Base-by-base conservation (phyloP, 371 early-diverging fungal species). In the Dentiscutata heterogama region DNA sequence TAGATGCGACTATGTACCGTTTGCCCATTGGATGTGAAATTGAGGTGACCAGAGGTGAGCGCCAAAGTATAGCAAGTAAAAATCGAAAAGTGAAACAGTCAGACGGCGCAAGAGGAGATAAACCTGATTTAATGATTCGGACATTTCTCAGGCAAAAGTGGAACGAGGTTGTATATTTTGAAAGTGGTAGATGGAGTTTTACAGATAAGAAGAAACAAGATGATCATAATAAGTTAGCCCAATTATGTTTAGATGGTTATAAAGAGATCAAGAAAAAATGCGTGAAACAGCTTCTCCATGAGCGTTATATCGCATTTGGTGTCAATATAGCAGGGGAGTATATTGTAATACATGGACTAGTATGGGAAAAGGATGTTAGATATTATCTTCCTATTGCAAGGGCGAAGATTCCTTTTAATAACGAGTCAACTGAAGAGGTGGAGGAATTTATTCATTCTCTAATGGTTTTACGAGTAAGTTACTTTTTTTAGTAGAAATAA, bases 111-210 rank as follows among this genome's bases (percentile, higher is more conserved):
- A 78, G 65, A 50, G 78, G 78, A 2, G 22, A 78, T 64, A 78
- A 22, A n/a, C 65, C 78, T 42, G 68, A 67, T 67, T n/a, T 67
- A 20, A 67, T 67, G 64, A 42, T 67, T 31, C 6, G 42, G 18
- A 42, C 39, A 67, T 67, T 39, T 39, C n/a, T 67, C 39, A 13
- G 68, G 13, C 31, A 67, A 20, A 68, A 68, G 42, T 68, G 68
- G 46, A 7, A 68, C 18, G 68, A 68, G 22, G 39, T 68, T 68
- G 13, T 68, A 68, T 68, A 68, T 42, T 18, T 68, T 42, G 68
- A 68, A 65, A 78, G 78, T 31, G 78, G 78, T 7, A 78, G 50
- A 78, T 78, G 64, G 78, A 50, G 29, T 39, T 20, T 5, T 31
- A 11, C 16, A 14, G 68, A 68, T 39, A n/a, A 39, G 16, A 42